Evolutionary conservation across 2,329 filamentous ascomycete species (phyloP), one percentile per base, ranked within the genome.

Genomic region (Cladophialophora psammophila): DNA sequence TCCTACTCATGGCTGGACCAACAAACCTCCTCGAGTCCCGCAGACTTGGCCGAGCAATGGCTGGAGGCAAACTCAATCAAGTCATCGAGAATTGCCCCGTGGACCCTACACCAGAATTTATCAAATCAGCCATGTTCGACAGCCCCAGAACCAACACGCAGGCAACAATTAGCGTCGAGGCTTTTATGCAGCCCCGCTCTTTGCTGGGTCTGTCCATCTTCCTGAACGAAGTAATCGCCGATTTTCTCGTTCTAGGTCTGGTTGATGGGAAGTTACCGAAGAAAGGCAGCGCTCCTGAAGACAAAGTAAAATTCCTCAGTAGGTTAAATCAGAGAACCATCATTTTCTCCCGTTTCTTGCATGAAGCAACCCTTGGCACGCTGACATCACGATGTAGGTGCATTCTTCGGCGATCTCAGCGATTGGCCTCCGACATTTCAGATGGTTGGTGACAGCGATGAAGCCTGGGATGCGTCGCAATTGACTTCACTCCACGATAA

Each of bases 71-170:
- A 12, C 32, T 56, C 7, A 20, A 10, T 38, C 5, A n/a, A n/a
- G 10, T 56, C 18, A n/a, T 56, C 9, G 35, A 6, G 9, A 26
- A 38, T 10, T 10, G 7, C 10, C 54, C 54, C 12, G 10, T 56
- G n/a, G 54, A 56, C 8, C 54, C 54, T 15, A n/a, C 54, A 26
- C 31, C 31, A 56, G 54, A 56, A n/a, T 56, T 56, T 34, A 56
- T 56, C 54, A 56, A 56, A 15, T 56, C 54, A 7, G 54, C 54
- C 54, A 56, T 56, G 54, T 56, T 56, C 20, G 20, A 26, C 31
- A 32, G 9, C 3, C 54, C 54, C 1, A 10, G 10, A 15, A 38
- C 54, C n/a, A 35, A 35, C 34, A 38, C 54, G 4, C 2, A 18
- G 9, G 31, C 54, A 38, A 20, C 35, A 26, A 7, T 35, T 9